phyloP scores from a whole-genome alignment of 2,329 filamentous ascomycete genomes.

The Chrysoporthe deuterocubensis region DNA sequence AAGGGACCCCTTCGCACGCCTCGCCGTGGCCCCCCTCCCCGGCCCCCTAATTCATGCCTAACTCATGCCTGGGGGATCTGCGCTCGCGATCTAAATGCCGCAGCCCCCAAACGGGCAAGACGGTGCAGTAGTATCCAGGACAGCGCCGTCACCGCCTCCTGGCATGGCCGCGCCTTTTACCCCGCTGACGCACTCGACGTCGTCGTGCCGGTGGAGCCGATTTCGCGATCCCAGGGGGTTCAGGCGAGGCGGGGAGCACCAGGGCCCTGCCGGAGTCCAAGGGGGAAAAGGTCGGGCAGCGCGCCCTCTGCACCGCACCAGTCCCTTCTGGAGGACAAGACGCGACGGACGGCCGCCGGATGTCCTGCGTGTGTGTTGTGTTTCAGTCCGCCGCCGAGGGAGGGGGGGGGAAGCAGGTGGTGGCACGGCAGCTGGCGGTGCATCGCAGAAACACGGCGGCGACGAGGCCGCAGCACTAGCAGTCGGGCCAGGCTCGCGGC shows the following conservation, averaged over 20 bases:
- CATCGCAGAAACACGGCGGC: not conserved
- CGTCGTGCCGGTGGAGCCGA: slow-evolving; percentile 1
- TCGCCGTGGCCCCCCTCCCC: not conserved
- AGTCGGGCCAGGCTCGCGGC: not conserved
- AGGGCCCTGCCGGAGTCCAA: no score
- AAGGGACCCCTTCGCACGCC: not conserved
- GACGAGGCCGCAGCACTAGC: not conserved
- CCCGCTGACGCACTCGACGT: slow-evolving; percentile 6
- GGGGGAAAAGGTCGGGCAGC: no score
- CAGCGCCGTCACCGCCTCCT: slow-evolving; percentile 16
- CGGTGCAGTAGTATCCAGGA: no score
- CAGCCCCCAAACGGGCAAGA: not conserved
- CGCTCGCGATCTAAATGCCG: not conserved
- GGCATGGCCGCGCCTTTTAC: not conserved
- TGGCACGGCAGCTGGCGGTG: no score
- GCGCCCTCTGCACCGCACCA: no score
- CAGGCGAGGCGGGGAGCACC: no score
- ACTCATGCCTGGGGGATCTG: not conserved
- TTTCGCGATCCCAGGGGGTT: not conserved
- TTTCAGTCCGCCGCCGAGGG: no score
- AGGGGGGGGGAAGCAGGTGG: no score
- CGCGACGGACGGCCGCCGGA: no score
- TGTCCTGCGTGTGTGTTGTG: no score
- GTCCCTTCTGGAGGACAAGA: no score
- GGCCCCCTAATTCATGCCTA: no score